Conservation (phyloP, 352 stramenopile species). For the Globisporangium iwayamae region DNA sequence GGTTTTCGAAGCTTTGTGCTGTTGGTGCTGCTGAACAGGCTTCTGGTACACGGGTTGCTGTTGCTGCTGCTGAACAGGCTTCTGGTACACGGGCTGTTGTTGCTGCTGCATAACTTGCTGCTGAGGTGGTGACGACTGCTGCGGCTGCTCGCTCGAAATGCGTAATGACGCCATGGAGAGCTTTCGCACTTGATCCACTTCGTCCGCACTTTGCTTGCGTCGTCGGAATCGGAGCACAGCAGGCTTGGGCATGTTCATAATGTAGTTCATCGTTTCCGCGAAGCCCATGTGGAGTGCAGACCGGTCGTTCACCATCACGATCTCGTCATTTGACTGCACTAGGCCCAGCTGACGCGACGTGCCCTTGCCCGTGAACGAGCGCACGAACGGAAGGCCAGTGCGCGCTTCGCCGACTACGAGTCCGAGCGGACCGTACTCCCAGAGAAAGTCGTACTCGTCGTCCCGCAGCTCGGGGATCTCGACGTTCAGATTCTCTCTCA, state of each 20-base stretch:
- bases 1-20: constrained; percentile 13
- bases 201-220: background rate
- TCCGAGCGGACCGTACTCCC: constrained; percentile 73
- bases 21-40: constrained; percentile 17
- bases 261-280: constrained; percentile 77
- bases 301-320: constrained; percentile 76
- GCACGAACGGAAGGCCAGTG: constrained; percentile 60
- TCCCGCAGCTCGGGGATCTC: constrained; percentile 46
- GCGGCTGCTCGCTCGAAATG: constrained; percentile 13
- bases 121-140: constrained; percentile 22
- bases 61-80: constrained; percentile 2
- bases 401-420: constrained; percentile 65
- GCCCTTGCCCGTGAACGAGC: constrained; percentile 78
- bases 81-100: background rate
- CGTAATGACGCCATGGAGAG: constrained; percentile 5
- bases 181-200: background rate
- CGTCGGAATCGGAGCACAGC: constrained; percentile 72
- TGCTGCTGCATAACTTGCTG: constrained; percentile 18
- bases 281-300: constrained; percentile 54
- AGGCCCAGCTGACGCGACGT: constrained; percentile 65
- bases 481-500: constrained; percentile 44
- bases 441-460: constrained; percentile 83
- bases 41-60: constrained; percentile 18
- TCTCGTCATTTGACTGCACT: constrained; percentile 76
- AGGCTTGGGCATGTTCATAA: constrained; percentile 83